Percentiles rank a stretch among this genome's conserved stretches.
phyloP scores from a whole-genome alignment of 2,329 filamentous ascomycete genomes.

The Diaporthe sp. region DNA sequence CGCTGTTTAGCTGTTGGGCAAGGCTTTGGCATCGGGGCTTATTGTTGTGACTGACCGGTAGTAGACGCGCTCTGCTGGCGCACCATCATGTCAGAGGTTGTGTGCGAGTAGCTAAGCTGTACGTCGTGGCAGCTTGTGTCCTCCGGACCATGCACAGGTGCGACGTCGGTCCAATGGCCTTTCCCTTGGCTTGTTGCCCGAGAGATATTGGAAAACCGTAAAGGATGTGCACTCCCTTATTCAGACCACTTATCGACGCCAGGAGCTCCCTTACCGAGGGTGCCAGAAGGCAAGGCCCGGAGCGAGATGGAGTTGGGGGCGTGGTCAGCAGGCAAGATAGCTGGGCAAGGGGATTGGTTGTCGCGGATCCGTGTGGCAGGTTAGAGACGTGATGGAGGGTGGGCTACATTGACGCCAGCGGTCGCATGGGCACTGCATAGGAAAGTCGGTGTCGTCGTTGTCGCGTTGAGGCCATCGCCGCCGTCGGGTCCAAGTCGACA shows the following conservation, averaged over 20 bases:
- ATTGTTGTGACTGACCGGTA: neutral
- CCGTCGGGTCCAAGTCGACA: neutral
- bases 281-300: slow-evolving; percentile 25
- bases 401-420: slow-evolving; percentile 20
- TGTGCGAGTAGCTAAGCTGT: slow-evolving; percentile 20
- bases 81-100: neutral
- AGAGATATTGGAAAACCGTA: slow-evolving; percentile 2
- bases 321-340: slow-evolving; percentile 30
- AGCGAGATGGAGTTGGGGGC: slow-evolving; percentile 8
- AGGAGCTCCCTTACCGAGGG: slow-evolving; percentile 1
- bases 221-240: slow-evolving; percentile 6
- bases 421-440: slow-evolving; percentile 2
- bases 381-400: slow-evolving; percentile 2
- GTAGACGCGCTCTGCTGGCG: neutral
- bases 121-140: neutral
- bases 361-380: neutral
- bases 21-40: neutral
- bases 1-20: neutral
- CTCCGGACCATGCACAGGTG: slow-evolving; percentile 27
- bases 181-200: slow-evolving; percentile 31
- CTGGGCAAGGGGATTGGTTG: slow-evolving; percentile 25
- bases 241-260: neutral
- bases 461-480: slow-evolving; percentile 10
- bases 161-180: slow-evolving; percentile 7
- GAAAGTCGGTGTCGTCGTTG: slow-evolving; percentile 17